Percentiles rank a stretch among this genome's conserved stretches.
Evolutionary conservation across 257 asterid genomes (phyloP).

Genomic region (Jasminum sambac): DNA sequence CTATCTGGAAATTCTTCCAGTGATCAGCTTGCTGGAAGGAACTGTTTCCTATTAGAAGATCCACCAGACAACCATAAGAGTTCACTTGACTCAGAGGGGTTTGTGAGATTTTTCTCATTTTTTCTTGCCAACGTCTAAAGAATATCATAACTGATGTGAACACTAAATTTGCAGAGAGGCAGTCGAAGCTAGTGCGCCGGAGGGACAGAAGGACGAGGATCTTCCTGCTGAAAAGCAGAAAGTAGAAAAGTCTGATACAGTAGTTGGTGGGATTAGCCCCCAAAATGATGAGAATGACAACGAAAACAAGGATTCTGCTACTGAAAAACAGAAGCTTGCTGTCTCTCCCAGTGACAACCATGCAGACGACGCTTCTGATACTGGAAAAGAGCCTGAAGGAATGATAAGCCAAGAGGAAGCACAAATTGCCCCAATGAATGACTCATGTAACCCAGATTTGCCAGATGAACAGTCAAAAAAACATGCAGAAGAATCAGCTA

Average conservation of each 20-base stretch:
- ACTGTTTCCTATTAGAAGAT: constrained; percentile 86
- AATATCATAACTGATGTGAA: constrained; percentile 30
- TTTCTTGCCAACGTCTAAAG: constrained; percentile 10
- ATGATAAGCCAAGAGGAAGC: constrained; percentile 33
- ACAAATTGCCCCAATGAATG: constrained; percentile 33
- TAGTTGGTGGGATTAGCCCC: constrained; percentile 23
- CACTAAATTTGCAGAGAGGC: constrained; percentile 54
- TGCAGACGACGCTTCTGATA: constrained; percentile 38
- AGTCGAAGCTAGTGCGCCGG: constrained; percentile 42
- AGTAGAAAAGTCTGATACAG: constrained; percentile 40
- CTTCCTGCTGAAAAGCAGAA: constrained; percentile 41
- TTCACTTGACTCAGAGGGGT: constrained; percentile 54
- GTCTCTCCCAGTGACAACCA: constrained; percentile 35
- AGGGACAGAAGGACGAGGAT: constrained; percentile 38
- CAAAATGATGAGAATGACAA: constrained; percentile 34
- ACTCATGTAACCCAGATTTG: constrained; percentile 38
- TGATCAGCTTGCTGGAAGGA: constrained; percentile 82
- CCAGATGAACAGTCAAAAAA: constrained; percentile 38
- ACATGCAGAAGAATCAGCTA: constrained; percentile 41
- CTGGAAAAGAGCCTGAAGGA: constrained; percentile 40
- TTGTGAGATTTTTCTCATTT: constrained; percentile 28
- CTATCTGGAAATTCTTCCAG: constrained; percentile 57
- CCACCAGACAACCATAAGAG: constrained; percentile 67
- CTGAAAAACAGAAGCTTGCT: constrained; percentile 40
- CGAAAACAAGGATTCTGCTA: constrained; percentile 35